phyloP scores from a whole-genome alignment of 2,329 filamentous ascomycete genomes.

The Polychaeton citri region DNA sequence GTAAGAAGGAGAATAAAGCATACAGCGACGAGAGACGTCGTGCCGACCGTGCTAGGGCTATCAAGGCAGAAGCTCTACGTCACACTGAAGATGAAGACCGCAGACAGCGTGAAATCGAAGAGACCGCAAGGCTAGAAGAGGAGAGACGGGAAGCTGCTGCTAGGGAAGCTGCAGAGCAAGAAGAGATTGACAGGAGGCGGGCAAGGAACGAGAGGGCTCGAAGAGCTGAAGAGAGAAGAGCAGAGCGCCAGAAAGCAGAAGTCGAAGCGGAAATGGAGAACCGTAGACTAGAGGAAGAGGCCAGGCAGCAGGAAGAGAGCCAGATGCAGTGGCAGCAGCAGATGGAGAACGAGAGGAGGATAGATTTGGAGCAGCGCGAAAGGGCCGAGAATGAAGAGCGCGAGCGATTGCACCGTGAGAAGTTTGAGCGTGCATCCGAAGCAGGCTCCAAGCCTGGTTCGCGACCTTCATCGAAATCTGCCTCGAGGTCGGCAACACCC shows the following conservation, averaged over 20 bases:
- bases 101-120: neutral
- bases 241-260: conserved; percentile 4
- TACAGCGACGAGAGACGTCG: conserved; percentile 15
- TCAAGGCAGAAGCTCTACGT: conserved; percentile 22
- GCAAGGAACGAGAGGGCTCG: conserved; percentile 3
- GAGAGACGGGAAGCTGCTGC: neutral
- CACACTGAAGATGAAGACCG: conserved; percentile 9
- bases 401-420: conserved; percentile 5
- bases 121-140: neutral
- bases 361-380: conserved; percentile 7
- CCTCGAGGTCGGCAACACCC: neutral
- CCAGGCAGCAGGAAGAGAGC: conserved; percentile 1
- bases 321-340: conserved; percentile 1
- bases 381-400: conserved; percentile 2
- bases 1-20: conserved; percentile 15
- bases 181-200: conserved; percentile 11
- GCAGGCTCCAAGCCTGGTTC: neutral
- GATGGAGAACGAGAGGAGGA: conserved; percentile 1
- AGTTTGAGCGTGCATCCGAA: conserved; percentile 1
- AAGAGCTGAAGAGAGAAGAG: conserved; percentile 3
- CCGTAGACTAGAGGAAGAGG: conserved; percentile 12
- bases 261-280: neutral
- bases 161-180: conserved; percentile 3
- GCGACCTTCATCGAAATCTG: conserved; percentile 6
- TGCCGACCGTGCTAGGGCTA: conserved; percentile 19